Base-by-base conservation (phyloP, 1,139 yeast genomes). In the Tardiomyces depauwii region DNA sequence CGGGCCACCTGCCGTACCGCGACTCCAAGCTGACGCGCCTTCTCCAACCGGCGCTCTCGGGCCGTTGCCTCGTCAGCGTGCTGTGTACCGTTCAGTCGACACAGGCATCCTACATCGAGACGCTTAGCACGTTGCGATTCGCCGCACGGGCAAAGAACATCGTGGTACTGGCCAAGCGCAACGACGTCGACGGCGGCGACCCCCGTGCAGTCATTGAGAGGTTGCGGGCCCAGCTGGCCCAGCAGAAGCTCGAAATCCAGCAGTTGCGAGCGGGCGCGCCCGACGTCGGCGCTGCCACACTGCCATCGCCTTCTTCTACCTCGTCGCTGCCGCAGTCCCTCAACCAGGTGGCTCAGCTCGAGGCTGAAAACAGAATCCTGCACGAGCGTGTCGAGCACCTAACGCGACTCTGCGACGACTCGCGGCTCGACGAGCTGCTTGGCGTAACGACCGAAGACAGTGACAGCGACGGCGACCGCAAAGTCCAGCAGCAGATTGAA, bases 111-210 rank as follows among this genome's bases (percentile, higher is more conserved):
- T 68, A 76, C 14, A 74, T 86, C 0, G 97, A 91, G 60, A 87
- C 97, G 0, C 72, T 82, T 44, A 87, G 87, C 58, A 89, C 97
- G 0, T 70, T 91, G 33, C 68, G 97, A 47, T 91, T 89, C 68
- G 97, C 96, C 0, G 87, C 95, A 0, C 71, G 96, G 50, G 97
- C 97, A 1, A 89, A 88, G 58, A 88, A 88, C 61, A 80, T 88
- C 45, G 73, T 79, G 11, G 74, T 88, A 53, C 74, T 72, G 47
- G 95, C 86, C 7, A 76, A 75, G 49, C 77, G 76, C 49, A 79
- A 61, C 48, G 62, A 58, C 33, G 62, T 62, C 3, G 44, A 53
- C 14, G 55, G 49, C 18, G 55, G 49, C 18, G 47, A 42, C 16
- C 19, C 39, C 21, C 40, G 18, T 2, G 47, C 42, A n/a, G 51